Base-by-base conservation (phyloP, 371 early-diverging fungal species). In the Rhizopus delemar region DNA sequence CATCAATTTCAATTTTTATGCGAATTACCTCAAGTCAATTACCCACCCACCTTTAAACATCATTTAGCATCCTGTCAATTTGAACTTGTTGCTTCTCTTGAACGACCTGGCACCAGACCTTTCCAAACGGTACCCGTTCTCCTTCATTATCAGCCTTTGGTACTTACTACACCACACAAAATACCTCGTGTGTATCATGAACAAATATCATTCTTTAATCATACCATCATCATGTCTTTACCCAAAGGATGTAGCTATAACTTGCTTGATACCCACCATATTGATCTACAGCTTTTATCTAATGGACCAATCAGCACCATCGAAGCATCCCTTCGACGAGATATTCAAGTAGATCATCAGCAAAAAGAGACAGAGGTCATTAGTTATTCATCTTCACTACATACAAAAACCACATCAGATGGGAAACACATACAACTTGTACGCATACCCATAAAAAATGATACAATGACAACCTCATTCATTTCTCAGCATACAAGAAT, bases 11-110 rank as follows among this genome's bases (percentile, higher is more conserved):
- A 73, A 11, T 77, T 77, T 32, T 57, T 67, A 35, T 66, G 65
- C 32, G 69, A 74, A 51, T 59, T 77, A 15, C 78, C 78, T n/a
- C 49, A 69, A 39, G 65, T 77, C 39, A 77, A 77, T 39, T 77
- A 77, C 51, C 67, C 70, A 1, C 69, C 78, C 4, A 55, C 65
- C 3, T 65, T 69, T 29, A 50, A 60, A 28, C 65, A 70, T 32
- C 49, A 58, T 15, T 43, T 76, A 3, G 66, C 64, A 0, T 53
- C 66, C 7, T 65, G 63, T 54, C 55, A 55, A 6, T 72, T 68
- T 50, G 49, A 56, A 41, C 51, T 76, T 15, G 7, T 63, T 6
- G 77, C 71, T 5, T 63, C 59, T 2, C 28, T 76, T 3, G 73
- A 73, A 31, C 48, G 69, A 38, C 69, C 65, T 1, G 63, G 63